phyloP scores from a whole-genome alignment of 306 rosid genomes.

The Sindora glabra region DNA sequence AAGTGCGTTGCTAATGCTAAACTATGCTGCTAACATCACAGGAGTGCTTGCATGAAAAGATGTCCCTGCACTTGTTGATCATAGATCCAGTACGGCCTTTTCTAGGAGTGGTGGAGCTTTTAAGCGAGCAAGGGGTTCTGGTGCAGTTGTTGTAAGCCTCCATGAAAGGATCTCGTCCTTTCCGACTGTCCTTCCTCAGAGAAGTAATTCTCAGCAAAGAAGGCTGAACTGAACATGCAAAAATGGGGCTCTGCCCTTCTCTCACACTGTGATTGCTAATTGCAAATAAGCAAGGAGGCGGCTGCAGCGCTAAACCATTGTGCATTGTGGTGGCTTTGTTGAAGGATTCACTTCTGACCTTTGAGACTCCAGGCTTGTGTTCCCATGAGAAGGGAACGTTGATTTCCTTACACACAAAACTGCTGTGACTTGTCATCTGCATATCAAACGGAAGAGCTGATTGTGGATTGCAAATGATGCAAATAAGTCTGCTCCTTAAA shows the following conservation, averaged over 20 bases:
- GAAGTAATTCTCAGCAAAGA: not conserved
- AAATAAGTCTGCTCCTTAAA: too few species aligned
- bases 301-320: conserved; percentile 15
- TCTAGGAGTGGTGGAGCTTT: too few species aligned
- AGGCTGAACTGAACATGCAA: too few species aligned
- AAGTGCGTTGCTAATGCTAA: too few species aligned
- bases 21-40: too few species aligned
- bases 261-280: not conserved
- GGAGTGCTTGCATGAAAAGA: too few species aligned
- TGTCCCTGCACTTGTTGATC: too few species aligned
- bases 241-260: too few species aligned
- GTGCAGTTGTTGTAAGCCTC: conserved; percentile 6
- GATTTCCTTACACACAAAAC: not conserved
- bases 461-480: too few species aligned
- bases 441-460: too few species aligned
- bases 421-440: conserved; percentile 4
- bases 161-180: not conserved
- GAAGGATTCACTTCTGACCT: not conserved
- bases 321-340: not conserved
- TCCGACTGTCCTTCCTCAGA: not conserved
- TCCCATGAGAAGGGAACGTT: conserved; percentile 62
- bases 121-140: not conserved
- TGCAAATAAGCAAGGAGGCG: conserved; percentile 27
- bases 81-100: too few species aligned
- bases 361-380: conserved; percentile 44